Base-by-base conservation (phyloP, 2,329 filamentous ascomycete genomes). In the Aciculosporium take region DNA sequence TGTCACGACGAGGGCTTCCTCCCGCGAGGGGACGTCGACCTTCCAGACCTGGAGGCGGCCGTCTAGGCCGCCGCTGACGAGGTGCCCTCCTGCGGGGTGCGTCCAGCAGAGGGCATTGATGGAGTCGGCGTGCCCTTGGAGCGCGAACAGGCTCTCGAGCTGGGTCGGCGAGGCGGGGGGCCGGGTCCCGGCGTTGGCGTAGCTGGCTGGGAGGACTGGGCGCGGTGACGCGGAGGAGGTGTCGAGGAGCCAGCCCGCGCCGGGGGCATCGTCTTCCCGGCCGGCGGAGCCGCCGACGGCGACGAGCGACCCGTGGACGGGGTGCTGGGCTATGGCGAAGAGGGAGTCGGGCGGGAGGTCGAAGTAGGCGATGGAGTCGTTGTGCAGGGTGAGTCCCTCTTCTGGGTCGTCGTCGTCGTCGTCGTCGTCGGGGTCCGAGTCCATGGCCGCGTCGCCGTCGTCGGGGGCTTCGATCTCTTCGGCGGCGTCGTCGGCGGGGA, bases 301-400 rank as follows among this genome's bases (percentile, higher is more conserved):
- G 45, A 96, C 70, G 45, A 96, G 78, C 17, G 79, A 71, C 5
- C 81, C 76, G 56, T 83, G 72, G 6, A 78, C 67, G 4, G 91
- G 91, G 59, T 98, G 91, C 59, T 94, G 86, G 15, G 89, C 86
- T 58, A 98, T 91, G 63, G 84, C 79, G 68, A 95, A 98, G 55
- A 98, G 83, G 46, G 82, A 88, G 71, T 95, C 87, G 52, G 79
- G 82, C 67, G 95, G 86, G 28, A 66, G 63, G 67, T 96, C 91
- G 56, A 96, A 95, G 68, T 94, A 89, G 45, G 86, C 89, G 50
- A 81, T 71, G 49, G 86, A 93, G 69, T 98, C 89, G 69, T 96
- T 98, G 48, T 91, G 77, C 6, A 96, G 71, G 32, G 76, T 65
- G 32, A 95, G 77, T 51, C 79, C 72, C 69, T 84, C 81, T 40